These are phyloP conservation scores for Obba rivulosa DNA, from an alignment of 768 basidiomycete species.

Conservation along the genomic window DNA sequence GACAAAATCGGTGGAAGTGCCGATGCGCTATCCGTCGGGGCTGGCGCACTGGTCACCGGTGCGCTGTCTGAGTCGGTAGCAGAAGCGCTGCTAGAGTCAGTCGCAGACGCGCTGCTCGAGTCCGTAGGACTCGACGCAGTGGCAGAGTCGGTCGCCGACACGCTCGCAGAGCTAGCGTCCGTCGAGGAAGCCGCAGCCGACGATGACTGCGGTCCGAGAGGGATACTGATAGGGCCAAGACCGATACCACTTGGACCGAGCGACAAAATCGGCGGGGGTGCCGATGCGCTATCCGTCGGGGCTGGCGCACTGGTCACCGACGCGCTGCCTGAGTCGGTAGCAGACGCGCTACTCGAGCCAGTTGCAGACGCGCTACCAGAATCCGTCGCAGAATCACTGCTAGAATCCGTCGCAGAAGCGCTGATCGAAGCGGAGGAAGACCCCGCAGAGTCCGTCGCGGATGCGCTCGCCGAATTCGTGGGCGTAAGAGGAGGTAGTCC, in stretches of 20 bases:
- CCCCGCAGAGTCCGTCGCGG: not conserved
- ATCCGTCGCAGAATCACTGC: not conserved
- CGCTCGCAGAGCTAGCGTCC: not conserved
- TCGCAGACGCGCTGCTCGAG: slow-evolving; percentile 3
- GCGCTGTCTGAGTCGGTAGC: not conserved
- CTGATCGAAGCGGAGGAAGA: slow-evolving; percentile 1
- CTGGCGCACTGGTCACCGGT: not conserved
- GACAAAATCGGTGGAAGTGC: not conserved
- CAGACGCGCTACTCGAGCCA: slow-evolving; percentile 3
- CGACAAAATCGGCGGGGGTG: not conserved
- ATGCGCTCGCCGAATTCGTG: not conserved
- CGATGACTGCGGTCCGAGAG: too few species aligned
- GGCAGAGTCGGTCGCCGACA: not conserved
- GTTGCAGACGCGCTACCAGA: not conserved
- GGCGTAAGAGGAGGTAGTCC: not conserved
- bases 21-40: slow-evolving; percentile 1
- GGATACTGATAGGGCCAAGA: not conserved
- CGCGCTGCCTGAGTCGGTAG: not conserved
- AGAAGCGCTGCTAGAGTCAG: not conserved
- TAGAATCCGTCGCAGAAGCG: not conserved
- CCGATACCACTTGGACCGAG: too few species aligned
- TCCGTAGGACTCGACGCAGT: slow-evolving; percentile 3
- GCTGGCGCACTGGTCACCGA: not conserved
- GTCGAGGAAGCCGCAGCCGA: too few species aligned
- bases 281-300: not conserved